Percentiles rank a stretch among this genome's conserved stretches.
phyloP scores from a whole-genome alignment of 2,329 filamentous ascomycete genomes.

The Cladosporium sp. region DNA sequence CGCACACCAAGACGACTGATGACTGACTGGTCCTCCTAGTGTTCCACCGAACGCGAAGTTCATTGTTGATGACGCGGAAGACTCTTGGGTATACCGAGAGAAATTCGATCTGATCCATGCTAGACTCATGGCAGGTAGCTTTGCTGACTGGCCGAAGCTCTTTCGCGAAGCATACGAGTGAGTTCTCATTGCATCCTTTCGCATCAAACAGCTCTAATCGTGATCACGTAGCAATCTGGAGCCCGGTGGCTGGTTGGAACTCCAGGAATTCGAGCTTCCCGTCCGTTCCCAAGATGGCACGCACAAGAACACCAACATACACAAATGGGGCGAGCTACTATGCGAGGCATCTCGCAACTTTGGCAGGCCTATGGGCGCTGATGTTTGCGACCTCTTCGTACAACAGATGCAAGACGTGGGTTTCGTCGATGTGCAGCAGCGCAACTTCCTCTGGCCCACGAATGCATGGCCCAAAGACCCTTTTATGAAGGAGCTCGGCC shows the following conservation, averaged over 20 bases:
- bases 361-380: constrained; percentile 39
- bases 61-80: constrained; percentile 59
- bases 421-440: constrained; percentile 41
- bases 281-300: constrained; percentile 37
- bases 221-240: constrained; percentile 36
- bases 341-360: constrained; percentile 35
- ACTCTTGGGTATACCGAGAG: constrained; percentile 53
- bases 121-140: constrained; percentile 47
- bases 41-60: constrained; percentile 60
- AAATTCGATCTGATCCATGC: constrained; percentile 55
- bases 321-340: constrained; percentile 33
- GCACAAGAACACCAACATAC: constrained; percentile 29
- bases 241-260: constrained; percentile 49
- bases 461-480: constrained; percentile 45
- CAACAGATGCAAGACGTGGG: constrained; percentile 39
- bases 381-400: constrained; percentile 35
- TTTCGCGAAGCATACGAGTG: constrained; percentile 47
- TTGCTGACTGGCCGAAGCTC: constrained; percentile 51
- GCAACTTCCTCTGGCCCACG: constrained; percentile 38
- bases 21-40: constrained; percentile 28
- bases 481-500: constrained; percentile 47
- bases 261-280: constrained; percentile 45
- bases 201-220: neutral
- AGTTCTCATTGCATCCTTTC: constrained; percentile 19
- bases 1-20: neutral